phyloP scores from a whole-genome alignment of 106 monocot genomes.

The Posidonia australis region DNA sequence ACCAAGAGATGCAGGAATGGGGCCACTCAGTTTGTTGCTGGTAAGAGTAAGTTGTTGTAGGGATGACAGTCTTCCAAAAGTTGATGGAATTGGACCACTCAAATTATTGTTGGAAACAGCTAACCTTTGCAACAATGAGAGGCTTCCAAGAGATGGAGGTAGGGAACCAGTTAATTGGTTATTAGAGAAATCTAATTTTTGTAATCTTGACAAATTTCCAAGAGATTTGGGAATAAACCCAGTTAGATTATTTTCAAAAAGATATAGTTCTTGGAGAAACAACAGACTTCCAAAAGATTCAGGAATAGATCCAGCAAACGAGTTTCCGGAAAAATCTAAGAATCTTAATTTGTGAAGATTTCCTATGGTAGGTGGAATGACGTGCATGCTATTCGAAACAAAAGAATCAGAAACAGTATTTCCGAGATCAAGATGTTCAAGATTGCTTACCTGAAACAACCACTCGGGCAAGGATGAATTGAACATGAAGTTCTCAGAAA shows the following conservation, averaged over 20 bases:
- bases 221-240: neutral
- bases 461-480: neutral
- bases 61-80: too few species aligned
- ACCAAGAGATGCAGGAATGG: neutral
- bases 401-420: neutral
- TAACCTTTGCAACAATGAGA: too few species aligned
- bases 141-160: too few species aligned
- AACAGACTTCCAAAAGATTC: neutral
- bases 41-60: too few species aligned
- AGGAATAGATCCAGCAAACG: neutral
- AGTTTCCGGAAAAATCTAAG: neutral
- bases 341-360: neutral
- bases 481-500: constrained; percentile 13
- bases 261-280: neutral
- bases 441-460: neutral
- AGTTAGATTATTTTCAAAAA: neutral
- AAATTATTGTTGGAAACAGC: too few species aligned
- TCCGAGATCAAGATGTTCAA: neutral
- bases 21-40: neutral
- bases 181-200: too few species aligned
- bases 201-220: too few species aligned
- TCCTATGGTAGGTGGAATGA: neutral
- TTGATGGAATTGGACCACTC: too few species aligned
- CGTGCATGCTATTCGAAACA: neutral
- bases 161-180: too few species aligned